Evolutionary conservation across 176 grass and related monocot genomes (phyloP).

Genomic region (Carex kokanica): DNA sequence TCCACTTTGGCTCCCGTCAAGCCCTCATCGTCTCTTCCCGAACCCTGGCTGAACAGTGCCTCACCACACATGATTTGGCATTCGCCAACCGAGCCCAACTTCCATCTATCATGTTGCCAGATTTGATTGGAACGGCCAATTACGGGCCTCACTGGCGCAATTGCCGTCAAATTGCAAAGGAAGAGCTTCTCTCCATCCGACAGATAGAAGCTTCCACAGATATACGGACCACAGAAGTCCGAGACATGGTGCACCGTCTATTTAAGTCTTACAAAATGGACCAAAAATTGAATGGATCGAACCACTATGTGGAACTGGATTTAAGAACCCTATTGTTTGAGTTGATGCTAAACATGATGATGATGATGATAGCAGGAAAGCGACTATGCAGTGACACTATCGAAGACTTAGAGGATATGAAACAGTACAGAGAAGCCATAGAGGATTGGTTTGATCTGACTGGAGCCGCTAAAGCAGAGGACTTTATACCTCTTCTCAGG

Average conservation of each 20-base stretch:
- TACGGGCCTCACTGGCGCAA: conserved; percentile 20
- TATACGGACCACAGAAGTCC: background rate
- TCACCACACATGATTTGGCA: conserved; percentile 25
- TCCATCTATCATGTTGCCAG: background rate
- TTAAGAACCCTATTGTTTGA: conserved; percentile 20
- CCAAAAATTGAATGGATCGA: background rate
- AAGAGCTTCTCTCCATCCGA: background rate
- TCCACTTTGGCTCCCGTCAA: conserved; percentile 28
- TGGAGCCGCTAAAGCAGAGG: background rate
- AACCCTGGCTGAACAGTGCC: conserved; percentile 26
- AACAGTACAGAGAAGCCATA: conserved; percentile 7
- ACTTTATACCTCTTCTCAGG: conserved; percentile 23
- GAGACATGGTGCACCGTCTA: background rate
- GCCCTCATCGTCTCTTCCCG: conserved; percentile 26
- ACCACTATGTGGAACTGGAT: conserved; percentile 14
- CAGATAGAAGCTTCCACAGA: conserved; percentile 4
- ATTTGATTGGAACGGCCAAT: background rate
- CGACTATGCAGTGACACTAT: background rate
- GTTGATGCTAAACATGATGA: conserved; percentile 20
- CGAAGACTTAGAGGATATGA: background rate
- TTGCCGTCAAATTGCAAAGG: background rate
- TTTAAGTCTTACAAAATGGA: background rate
- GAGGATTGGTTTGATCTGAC: conserved; percentile 13
- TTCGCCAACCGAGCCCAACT: conserved; percentile 24
- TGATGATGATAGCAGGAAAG: conserved; percentile 25